Evolutionary conservation across 805 yeast genomes (phyloP).

Genomic region (Candida maesae): DNA sequence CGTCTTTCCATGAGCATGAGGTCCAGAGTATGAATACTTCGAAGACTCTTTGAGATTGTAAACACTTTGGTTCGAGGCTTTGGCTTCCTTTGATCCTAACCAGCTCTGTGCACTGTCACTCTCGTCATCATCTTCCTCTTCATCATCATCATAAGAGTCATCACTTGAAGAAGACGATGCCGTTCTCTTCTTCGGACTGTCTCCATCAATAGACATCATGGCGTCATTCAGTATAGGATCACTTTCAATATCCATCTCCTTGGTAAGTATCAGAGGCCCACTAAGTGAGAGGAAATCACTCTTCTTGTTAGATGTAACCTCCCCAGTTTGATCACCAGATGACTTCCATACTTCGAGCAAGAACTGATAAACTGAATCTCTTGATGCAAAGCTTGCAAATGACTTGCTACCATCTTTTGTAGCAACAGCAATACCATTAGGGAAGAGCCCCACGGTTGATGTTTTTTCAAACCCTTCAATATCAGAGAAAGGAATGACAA

Average conservation of each 20-base stretch:
- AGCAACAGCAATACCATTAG: conserved; percentile 66
- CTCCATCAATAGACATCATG: conserved; percentile 43
- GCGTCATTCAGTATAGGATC: conserved; percentile 32
- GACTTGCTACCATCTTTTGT: conserved; percentile 46
- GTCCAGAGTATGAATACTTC: conserved; percentile 55
- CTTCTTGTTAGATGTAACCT: background rate
- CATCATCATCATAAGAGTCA: conserved; percentile 30
- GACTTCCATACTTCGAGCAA: conserved; percentile 33
- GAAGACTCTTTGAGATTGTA: conserved; percentile 37
- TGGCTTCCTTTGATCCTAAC: conserved; percentile 7
- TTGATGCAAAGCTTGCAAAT: conserved; percentile 82
- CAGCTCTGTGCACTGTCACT: conserved; percentile 13
- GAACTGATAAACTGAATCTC: conserved; percentile 73
- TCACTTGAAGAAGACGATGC: conserved; percentile 19
- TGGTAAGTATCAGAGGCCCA: conserved; percentile 17
- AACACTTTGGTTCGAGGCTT: conserved; percentile 22
- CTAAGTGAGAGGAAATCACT: conserved; percentile 4
- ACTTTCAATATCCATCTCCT: conserved; percentile 17
- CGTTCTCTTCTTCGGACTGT: conserved; percentile 24
- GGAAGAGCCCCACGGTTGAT: conserved; percentile 83
- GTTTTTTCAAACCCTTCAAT: conserved; percentile 73
- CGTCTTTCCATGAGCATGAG: conserved; percentile 60
- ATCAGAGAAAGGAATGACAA: conserved; percentile 69
- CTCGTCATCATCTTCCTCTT: conserved; percentile 27
- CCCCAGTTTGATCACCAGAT: conserved; percentile 11